phyloP scores from a whole-genome alignment of 2,329 filamentous ascomycete genomes.

The Fusarium armeniacum region DNA sequence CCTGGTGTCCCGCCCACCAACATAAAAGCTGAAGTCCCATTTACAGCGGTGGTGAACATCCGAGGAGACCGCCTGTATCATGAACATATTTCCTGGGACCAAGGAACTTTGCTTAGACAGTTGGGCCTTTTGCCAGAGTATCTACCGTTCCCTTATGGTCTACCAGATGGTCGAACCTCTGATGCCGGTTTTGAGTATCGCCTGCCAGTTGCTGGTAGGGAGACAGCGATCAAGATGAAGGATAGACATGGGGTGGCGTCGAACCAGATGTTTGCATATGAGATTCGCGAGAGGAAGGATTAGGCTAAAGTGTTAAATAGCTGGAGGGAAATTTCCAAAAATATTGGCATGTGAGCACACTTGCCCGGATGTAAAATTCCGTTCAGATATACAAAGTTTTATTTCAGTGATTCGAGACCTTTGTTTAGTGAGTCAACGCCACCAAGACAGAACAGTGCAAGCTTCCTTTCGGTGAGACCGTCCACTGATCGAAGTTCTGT shows the following conservation, averaged over 20 bases:
- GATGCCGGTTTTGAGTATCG: constrained; percentile 50
- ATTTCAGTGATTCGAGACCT: not conserved
- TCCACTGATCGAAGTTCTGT: not conserved
- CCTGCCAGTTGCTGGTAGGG: constrained; percentile 53
- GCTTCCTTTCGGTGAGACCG: not conserved
- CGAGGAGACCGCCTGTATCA: constrained; percentile 74
- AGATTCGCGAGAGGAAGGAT: constrained; percentile 1
- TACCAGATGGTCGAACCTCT: constrained; percentile 56
- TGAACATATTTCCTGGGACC: constrained; percentile 78
- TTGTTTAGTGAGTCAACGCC: not conserved
- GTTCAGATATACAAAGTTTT: not conserved
- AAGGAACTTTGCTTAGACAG: constrained; percentile 72
- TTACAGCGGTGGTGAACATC: constrained; percentile 74
- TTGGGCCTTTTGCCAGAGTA: constrained; percentile 70
- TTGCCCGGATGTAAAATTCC: not conserved
- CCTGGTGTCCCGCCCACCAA: constrained; percentile 70
- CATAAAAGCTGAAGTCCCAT: constrained; percentile 67
- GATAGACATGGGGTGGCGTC: constrained; percentile 51
- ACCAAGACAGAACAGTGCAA: not conserved
- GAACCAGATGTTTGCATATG: constrained; percentile 51
- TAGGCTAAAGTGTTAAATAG: not conserved
- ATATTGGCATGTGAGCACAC: not conserved
- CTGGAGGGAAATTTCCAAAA: not conserved
- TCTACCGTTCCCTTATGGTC: constrained; percentile 71
- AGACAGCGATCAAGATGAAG: constrained; percentile 53